Evolutionary conservation across 108 stramenopile genomes (phyloP), one percentile per base, ranked within the genome.

Genomic region (Cyclotella atomus): DNA sequence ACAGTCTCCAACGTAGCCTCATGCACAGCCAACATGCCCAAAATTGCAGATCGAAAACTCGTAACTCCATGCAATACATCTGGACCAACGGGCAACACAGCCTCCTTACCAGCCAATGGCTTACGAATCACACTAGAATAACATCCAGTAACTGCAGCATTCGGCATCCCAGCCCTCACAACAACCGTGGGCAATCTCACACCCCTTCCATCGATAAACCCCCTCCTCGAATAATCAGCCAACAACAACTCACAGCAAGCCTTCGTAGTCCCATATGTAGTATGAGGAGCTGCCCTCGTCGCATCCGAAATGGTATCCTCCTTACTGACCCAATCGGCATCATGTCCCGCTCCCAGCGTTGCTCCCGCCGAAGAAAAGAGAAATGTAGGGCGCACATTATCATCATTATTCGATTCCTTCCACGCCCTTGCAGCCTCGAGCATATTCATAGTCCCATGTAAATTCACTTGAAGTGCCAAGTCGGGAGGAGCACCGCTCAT

Each of bases 241-340:
- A 88, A 52, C n/a, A 88, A 53, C 24, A 88, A 65, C 55, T 88
- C 87, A 10, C 75, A 68, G 52, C 85, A 86, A 2, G 87, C 83
- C 55, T 88, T 88, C 14, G 85, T 83, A 50, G 72, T 80, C 21
- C 87, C 87, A 76, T 88, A 88, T 19, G 84, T 86, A 7, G 87
- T 88, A 44, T 86, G 85, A 24, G 87, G 87, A 12, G 85, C 73
- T 15, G 83, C 83, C 2, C 85, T 76, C 5, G 79, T 76, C 7
- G 83, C 71, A 59, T 88, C 87, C n/a, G 70, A 73, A 30, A 88
- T 84, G 14, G 64, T 71, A 33, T 82, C 85, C n/a, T 65, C 25
- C 23, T 75, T 71, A 0, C 43, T 2, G 21, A 88, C 62, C 76
- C 84, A 85, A 49, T 88, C 87, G 30, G 77, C 72, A 14, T 52